A percentile compares a stretch with the other conserved stretches of the same genome.
Evolutionary conservation across 129 eudicot species (phyloP).

Genomic region (Kitagawia praeruptora): DNA sequence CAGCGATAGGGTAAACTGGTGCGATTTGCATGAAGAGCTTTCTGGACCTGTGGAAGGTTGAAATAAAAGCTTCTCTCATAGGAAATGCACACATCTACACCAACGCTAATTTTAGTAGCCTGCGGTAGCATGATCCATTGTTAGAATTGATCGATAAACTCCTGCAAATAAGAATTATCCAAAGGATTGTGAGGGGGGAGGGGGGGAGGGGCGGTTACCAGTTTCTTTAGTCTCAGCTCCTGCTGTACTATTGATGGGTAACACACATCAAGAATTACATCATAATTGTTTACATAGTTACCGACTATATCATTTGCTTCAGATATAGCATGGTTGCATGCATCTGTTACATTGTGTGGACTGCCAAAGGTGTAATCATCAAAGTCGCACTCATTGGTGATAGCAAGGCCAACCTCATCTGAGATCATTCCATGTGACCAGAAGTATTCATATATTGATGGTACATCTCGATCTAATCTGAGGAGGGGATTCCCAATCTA

Average conservation of each 20-base stretch:
- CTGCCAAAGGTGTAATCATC: slow-evolving; percentile 68
- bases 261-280: slow-evolving; percentile 91
- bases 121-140: slow-evolving; percentile 18
- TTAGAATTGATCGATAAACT: not conserved
- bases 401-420: slow-evolving; percentile 76
- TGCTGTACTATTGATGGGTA: slow-evolving; percentile 92
- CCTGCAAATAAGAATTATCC: not conserved
- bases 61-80: slow-evolving; percentile 73
- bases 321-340: slow-evolving; percentile 52
- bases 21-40: slow-evolving; percentile 91
- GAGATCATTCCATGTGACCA: slow-evolving; percentile 99
- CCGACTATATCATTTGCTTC: slow-evolving; percentile 63
- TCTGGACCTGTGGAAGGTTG: slow-evolving; percentile 91
- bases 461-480: slow-evolving; percentile 69
- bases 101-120: slow-evolving; percentile 83
- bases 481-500: slow-evolving; percentile 97
- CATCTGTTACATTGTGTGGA: slow-evolving; percentile 61
- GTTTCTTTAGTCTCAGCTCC: slow-evolving; percentile 61
- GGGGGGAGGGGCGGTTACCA: slow-evolving; percentile 31
- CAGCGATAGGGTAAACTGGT: slow-evolving; percentile 72
- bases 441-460: slow-evolving; percentile 73
- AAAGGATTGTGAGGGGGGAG: not conserved
- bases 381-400: slow-evolving; percentile 74
- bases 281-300: slow-evolving; percentile 64
- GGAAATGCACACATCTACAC: slow-evolving; percentile 87